A percentile compares a stretch with the other conserved stretches of the same genome.
phyloP scores from a whole-genome alignment of 192 early-diverging fungal species.

The Coemansia sp. region DNA sequence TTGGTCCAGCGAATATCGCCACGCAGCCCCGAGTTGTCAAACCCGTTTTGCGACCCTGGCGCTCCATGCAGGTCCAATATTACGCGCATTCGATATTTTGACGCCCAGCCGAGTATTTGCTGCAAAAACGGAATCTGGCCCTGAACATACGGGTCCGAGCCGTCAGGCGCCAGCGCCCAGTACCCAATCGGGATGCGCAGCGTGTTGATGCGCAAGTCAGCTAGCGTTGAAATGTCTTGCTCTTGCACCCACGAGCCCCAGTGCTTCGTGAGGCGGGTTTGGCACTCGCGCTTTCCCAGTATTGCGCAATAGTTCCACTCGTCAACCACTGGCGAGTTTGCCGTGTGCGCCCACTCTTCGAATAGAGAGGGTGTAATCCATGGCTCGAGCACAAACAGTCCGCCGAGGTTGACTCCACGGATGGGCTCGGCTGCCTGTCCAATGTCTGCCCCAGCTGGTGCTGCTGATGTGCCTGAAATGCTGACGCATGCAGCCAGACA shows the following conservation, averaged over 20 bases:
- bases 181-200: conserved; percentile 70
- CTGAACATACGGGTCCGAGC: conserved; percentile 63
- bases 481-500: not conserved
- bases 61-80: conserved; percentile 70
- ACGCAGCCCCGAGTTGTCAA: conserved; percentile 52
- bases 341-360: conserved; percentile 33
- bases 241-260: conserved; percentile 65
- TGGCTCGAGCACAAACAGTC: conserved; percentile 69
- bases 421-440: conserved; percentile 29
- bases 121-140: conserved; percentile 58
- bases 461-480: conserved; percentile 1
- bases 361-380: conserved; percentile 60
- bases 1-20: conserved; percentile 52
- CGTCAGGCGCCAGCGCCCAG: conserved; percentile 62
- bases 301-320: conserved; percentile 64
- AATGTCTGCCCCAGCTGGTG: not conserved
- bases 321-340: conserved; percentile 52
- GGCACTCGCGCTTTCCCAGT: conserved; percentile 59
- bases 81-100: conserved; percentile 64
- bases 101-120: conserved; percentile 61
- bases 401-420: conserved; percentile 71
- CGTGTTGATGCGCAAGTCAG: conserved; percentile 63
- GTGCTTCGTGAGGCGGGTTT: conserved; percentile 54
- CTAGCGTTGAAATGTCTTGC: conserved; percentile 58
- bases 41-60: conserved; percentile 75